Evolutionary conservation across 1,284 basidiomycete genomes (phyloP).

Genomic region (Coniophora puteana): DNA sequence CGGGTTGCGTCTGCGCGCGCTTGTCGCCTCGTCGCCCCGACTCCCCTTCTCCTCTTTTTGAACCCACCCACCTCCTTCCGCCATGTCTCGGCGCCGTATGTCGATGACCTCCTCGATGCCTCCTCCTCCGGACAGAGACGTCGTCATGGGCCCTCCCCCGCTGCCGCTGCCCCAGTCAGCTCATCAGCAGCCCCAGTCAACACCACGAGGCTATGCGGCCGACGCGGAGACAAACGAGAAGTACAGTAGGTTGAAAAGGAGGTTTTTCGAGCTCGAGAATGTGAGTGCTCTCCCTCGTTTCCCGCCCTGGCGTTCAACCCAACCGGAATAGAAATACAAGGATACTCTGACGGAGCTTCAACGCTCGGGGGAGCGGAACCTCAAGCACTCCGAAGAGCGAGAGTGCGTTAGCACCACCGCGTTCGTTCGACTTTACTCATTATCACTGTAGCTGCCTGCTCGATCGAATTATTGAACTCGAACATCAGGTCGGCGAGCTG

Average conservation of each 20-base stretch:
- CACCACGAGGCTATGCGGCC: slow-evolving; percentile 34
- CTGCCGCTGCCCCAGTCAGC: slow-evolving; percentile 26
- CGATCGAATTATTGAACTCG: slow-evolving; percentile 57
- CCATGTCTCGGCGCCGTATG: slow-evolving; percentile 16
- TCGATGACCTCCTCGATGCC: slow-evolving; percentile 22
- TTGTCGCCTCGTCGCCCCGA: slow-evolving; percentile 3
- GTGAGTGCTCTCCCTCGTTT: slow-evolving; percentile 33
- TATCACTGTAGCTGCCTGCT: slow-evolving; percentile 44
- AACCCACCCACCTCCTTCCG: slow-evolving; percentile 20
- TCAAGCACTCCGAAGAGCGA: slow-evolving; percentile 53
- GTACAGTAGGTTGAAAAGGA: slow-evolving; percentile 58
- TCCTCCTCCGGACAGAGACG: slow-evolving; percentile 32
- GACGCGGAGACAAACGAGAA: slow-evolving; percentile 55
- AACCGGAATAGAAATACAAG: slow-evolving; percentile 47
- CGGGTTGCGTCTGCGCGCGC: slow-evolving; percentile 15
- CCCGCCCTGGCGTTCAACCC: slow-evolving; percentile 14
- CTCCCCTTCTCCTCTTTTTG: slow-evolving; percentile 17
- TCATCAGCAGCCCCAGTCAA: slow-evolving; percentile 22
- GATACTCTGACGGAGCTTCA: slow-evolving; percentile 49
- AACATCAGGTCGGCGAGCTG: too few species aligned
- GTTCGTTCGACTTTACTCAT: slow-evolving; percentile 7
- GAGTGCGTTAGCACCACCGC: slow-evolving; percentile 39
- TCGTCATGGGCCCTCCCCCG: slow-evolving; percentile 47
- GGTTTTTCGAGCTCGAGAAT: slow-evolving; percentile 64
- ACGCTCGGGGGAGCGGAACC: slow-evolving; percentile 54